Evolutionary conservation across 345 rosid genomes (phyloP), one percentile per base, ranked within the genome.

Genomic region (Salix exigua): DNA sequence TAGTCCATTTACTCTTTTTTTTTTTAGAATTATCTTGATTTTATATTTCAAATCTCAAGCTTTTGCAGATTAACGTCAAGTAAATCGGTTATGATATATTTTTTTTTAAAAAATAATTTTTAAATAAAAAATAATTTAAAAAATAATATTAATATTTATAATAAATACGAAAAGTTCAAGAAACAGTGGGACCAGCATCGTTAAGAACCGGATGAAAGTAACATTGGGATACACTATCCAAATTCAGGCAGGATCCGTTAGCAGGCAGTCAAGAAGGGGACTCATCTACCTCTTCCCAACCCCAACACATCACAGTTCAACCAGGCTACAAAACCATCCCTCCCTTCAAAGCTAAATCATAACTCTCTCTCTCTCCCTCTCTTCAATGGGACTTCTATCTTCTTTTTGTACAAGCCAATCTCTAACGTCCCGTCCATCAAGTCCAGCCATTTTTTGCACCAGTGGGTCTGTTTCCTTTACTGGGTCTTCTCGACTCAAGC

Each of bases 401-500:
- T 64, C 77, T 63, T 28, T 73, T 0, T 33, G 33, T 74, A 74
- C 48, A 23, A 66, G 33, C 33, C 72, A 75, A 51, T 26, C 61
- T 64, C 78, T 67, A 28, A 26, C 18, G n/a, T 17, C 67, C 14
- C 42, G 26, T 31, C 60, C 77, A 44, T 28, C 42, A 21, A 19
- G 72, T 44, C 33, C 70, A 8, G 44, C 65, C 61, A 73, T 73
- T 48, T 73, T 63, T 73, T 62, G 55, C 76, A n/a, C 67, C 42
- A 25, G 50, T 55, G 78, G 76, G 37, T 51, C 78, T n/a, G 31
- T 75, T 48, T 75, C 77, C 10, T 26, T 50, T 6, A 14, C 83
- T 62, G 95, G 94, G 74, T 87, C 84, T 73, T 86, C 91, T 10
- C 78, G 75, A 73, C 85, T 79, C 89, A 71, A 42, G 42, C 83